Evolutionary conservation across 164 flowering plant genomes (phyloP), one percentile per base, ranked within the genome.

Genomic region (Kalanchoe fedtschenkoi): DNA sequence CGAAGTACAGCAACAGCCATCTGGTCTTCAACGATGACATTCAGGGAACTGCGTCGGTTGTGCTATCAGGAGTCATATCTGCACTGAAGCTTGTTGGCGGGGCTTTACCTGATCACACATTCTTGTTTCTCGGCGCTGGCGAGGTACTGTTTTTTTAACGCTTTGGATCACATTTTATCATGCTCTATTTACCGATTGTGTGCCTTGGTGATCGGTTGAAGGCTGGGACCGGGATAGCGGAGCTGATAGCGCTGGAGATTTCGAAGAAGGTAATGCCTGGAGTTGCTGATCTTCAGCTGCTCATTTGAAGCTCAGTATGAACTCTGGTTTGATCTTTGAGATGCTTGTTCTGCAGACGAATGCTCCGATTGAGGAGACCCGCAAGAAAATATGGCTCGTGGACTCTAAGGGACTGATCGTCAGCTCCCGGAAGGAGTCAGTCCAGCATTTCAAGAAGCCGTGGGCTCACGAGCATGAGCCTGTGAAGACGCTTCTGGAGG

Each of bases 1-100:
- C 80, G 34, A 83, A 68, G 73, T 89, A 89, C 71, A 74, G 87
- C 61, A 68, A 75, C 34, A 77, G 74, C 61, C 91, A 89, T 78
- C 93, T 89, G 19, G 96, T 89, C 51, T 89, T 89, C 75, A 89
- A 89, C 72, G 97, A 87, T 76, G 97, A 90, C 71, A 90, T 87
- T 41, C 95, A 90, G 95, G 97, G 95, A 42, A 90, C 97, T 15
- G 92, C 95, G 44, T 80, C 95, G 41, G 95, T 88, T 65, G 96
- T 90, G 46, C 80, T 90, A 32, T 81, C 91, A 19, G 97, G 97
- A 38, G 70, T 90, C 58, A 54, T 90, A 66, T 74, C 95, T 29
- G 70, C 93, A 39, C 68, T 84, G 68, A 88, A 81, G 65, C 60
- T 83, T 44, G 69, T 86, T 65, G 91, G 88, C 24, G 87, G 91